Evolutionary conservation across 495 filamentous ascomycete genomes (phyloP).

Genomic region (Neurospora intermedia): DNA sequence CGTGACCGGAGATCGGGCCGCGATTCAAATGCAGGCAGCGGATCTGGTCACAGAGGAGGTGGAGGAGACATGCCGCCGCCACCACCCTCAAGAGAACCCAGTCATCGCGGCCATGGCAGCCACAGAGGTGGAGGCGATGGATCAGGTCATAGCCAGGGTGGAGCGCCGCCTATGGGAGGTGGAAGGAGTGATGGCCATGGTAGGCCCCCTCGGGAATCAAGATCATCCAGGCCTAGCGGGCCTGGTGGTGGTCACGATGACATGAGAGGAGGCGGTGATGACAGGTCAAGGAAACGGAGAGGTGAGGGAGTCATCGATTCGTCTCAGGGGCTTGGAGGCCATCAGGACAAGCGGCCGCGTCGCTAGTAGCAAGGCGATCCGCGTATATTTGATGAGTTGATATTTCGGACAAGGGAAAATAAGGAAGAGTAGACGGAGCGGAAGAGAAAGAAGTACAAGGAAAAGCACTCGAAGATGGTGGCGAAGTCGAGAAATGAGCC

Average conservation of each 20-base stretch:
- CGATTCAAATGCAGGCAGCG: slow-evolving; percentile 12
- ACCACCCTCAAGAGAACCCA: slow-evolving; percentile 10
- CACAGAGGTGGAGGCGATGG: slow-evolving; percentile 7
- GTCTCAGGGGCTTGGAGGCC: slow-evolving; percentile 7
- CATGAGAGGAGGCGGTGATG: slow-evolving; percentile 15
- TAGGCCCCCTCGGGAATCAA: slow-evolving; percentile 15
- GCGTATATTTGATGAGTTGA: neutral
- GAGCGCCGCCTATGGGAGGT: neutral
- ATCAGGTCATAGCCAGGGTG: neutral
- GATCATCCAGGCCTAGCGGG: slow-evolving; percentile 12
- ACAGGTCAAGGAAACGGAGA: slow-evolving; percentile 22
- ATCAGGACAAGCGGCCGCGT: slow-evolving; percentile 24
- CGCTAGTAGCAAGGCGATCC: slow-evolving; percentile 8
- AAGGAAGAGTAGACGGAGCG: neutral
- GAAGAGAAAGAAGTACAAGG: neutral
- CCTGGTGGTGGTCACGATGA: slow-evolving; percentile 5
- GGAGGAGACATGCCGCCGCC: slow-evolving; percentile 18
- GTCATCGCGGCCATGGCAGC: slow-evolving; percentile 13
- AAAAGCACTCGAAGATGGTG: neutral
- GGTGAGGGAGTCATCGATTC: slow-evolving; percentile 15
- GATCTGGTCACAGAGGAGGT: slow-evolving; percentile 5
- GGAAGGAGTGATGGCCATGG: slow-evolving; percentile 8
- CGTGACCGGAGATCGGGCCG: slow-evolving; percentile 15
- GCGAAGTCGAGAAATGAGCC: neutral
- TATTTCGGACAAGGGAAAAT: neutral